Conservation (phyloP, 83 land plant species). For the Larix sibirica region DNA sequence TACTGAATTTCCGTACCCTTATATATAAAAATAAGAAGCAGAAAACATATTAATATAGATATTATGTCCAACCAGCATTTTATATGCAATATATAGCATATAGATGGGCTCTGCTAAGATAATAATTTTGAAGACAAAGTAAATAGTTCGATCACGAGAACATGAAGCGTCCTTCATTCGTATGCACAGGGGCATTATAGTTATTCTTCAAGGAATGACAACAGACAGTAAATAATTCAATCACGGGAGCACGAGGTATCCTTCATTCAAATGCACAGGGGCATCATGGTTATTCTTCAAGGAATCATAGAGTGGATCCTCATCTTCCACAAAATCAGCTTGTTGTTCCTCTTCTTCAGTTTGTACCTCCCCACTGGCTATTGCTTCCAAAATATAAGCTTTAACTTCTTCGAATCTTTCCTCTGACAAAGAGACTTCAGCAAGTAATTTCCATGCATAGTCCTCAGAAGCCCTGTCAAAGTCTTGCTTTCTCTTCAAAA, state of each 20-base stretch:
- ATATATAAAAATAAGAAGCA: no score
- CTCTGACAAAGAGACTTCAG: slow-evolving; percentile 85
- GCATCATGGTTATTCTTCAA: not conserved
- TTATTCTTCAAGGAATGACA: no score
- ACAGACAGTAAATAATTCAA: not conserved
- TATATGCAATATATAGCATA: no score
- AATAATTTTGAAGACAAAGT: no score
- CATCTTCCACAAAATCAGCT: not conserved
- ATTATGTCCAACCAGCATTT: no score
- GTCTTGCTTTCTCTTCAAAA: slow-evolving; percentile 79
- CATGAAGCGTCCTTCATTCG: no score
- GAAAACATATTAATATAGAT: no score
- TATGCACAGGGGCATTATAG: no score
- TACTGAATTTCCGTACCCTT: no score
- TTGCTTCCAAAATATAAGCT: slow-evolving; percentile 53
- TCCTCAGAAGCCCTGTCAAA: slow-evolving; percentile 87
- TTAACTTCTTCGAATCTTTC: slow-evolving; percentile 74
- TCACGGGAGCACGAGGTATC: slow-evolving; percentile 16
- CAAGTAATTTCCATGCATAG: slow-evolving; percentile 84
- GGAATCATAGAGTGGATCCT: not conserved
- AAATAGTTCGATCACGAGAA: not conserved
- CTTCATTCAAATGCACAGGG: slow-evolving; percentile 8
- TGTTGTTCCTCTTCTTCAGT: not conserved
- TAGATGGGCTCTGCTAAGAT: no score
- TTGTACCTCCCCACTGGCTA: not conserved